Percentiles rank a stretch among this genome's conserved stretches.
Conservation (phyloP, 2,329 filamentous ascomycete genomes). For the Ophiostoma montium region DNA sequence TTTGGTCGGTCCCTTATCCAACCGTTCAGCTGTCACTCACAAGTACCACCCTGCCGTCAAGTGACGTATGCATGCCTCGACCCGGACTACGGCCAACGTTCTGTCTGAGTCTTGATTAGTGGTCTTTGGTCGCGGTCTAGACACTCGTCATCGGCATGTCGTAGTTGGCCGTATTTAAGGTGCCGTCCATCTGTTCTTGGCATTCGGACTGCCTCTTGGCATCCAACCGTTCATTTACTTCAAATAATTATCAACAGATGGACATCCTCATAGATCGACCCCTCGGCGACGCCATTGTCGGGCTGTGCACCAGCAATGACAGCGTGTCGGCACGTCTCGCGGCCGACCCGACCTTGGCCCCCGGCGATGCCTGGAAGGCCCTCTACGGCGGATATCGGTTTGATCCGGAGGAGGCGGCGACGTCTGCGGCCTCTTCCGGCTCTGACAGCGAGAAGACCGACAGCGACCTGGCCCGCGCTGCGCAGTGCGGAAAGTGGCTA, state of each 20-base stretch:
- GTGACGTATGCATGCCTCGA: too few species aligned
- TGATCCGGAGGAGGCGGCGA: slow-evolving; percentile 11
- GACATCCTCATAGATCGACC: slow-evolving; percentile 9
- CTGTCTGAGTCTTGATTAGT: too few species aligned
- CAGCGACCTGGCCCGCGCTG: slow-evolving; percentile 37
- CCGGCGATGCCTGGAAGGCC: slow-evolving; percentile 39
- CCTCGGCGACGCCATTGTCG: slow-evolving; percentile 32
- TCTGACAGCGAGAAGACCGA: slow-evolving; percentile 22
- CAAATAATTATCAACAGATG: background rate
- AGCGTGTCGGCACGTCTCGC: slow-evolving; percentile 47
- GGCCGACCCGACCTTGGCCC: slow-evolving; percentile 34
- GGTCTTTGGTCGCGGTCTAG: too few species aligned
- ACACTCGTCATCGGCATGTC: too few species aligned
- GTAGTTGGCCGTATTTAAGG: too few species aligned
- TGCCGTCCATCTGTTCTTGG: too few species aligned
- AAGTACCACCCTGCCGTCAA: too few species aligned
- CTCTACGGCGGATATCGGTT: slow-evolving; percentile 30
- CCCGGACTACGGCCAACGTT: too few species aligned
- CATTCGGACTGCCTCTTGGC: too few species aligned
- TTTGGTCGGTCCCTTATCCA: too few species aligned
- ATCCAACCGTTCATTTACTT: background rate
- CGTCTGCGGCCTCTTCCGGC: slow-evolving; percentile 15
- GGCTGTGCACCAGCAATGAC: slow-evolving; percentile 35
- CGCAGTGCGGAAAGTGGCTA: slow-evolving; percentile 52
- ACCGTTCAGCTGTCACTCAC: too few species aligned